phyloP scores from a whole-genome alignment of 164 flowering plant species.

The Chloranthus sessilifolius region DNA sequence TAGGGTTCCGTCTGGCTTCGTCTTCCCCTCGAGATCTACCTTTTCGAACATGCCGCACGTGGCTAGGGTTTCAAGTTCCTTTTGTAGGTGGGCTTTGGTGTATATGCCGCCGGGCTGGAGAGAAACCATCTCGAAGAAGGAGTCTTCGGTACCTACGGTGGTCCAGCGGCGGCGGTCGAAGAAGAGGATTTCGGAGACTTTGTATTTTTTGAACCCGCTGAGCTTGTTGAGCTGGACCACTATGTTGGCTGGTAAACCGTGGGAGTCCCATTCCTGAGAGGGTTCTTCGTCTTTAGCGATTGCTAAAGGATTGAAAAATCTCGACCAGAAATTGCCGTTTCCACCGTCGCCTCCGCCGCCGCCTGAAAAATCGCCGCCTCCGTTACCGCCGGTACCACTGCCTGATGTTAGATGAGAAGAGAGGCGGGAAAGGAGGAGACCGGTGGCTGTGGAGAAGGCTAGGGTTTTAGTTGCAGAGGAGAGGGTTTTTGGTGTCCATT shows the following conservation, averaged over 20 bases:
- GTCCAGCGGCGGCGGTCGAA: conserved; percentile 42
- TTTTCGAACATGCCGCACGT: conserved; percentile 97
- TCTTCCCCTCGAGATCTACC: conserved; percentile 71
- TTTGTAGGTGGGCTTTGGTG: conserved; percentile 76
- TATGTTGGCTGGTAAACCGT: conserved; percentile 80
- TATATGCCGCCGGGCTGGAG: conserved; percentile 74
- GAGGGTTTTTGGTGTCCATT: conserved; percentile 5
- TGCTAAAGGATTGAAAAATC: conserved; percentile 40
- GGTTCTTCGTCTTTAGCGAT: conserved; percentile 46
- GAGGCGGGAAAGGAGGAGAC: conserved; percentile 19
- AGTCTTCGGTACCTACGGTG: conserved; percentile 67
- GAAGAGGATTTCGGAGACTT: conserved; percentile 69
- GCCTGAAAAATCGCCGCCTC: conserved; percentile 23
- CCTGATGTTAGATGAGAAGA: conserved; percentile 4
- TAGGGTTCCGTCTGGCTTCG: conserved; percentile 81
- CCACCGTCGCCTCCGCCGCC: conserved; percentile 32
- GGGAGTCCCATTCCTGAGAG: conserved; percentile 67
- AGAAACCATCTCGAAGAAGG: conserved; percentile 92
- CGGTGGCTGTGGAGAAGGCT: conserved; percentile 27
- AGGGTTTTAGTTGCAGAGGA: conserved; percentile 29
- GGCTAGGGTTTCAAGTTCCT: conserved; percentile 80
- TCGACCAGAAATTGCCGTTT: conserved; percentile 48
- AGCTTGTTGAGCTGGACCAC: conserved; percentile 67
- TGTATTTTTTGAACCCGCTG: conserved; percentile 77
- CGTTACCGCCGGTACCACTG: conserved; percentile 19